Conservation (phyloP, 148 eudicot genomes). For the Cornus florida region DNA sequence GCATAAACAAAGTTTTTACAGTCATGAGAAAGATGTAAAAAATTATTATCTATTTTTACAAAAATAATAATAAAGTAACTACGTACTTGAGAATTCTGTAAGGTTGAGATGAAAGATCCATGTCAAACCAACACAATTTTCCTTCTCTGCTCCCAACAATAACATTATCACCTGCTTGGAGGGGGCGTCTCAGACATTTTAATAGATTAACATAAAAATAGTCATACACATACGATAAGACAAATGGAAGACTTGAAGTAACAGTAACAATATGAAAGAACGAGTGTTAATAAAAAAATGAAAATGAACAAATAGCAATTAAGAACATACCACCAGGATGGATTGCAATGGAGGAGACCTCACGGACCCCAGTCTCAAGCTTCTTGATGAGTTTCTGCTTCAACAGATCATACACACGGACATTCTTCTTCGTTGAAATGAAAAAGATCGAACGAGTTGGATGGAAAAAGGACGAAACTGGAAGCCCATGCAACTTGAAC, state of each 20-base stretch:
- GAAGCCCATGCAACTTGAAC: constrained; percentile 87
- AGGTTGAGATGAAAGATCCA: constrained; percentile 90
- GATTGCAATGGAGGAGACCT: constrained; percentile 77
- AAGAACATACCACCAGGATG: constrained; percentile 86
- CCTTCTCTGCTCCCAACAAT: constrained; percentile 97
- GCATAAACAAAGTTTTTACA: background rate
- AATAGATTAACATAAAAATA: constrained; percentile 6
- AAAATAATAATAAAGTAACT: background rate
- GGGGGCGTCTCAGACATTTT: background rate
- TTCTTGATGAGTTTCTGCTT: constrained; percentile 78
- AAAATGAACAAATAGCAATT: constrained; percentile 1
- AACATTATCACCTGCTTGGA: constrained; percentile 81
- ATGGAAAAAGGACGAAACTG: constrained; percentile 85
- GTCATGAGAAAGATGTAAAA: background rate
- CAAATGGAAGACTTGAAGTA: background rate
- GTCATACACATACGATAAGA: background rate
- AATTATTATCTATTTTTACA: too few relatives aligned
- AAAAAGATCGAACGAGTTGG: constrained; percentile 82
- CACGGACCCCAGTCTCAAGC: constrained; percentile 80
- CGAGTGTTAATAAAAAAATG: background rate
- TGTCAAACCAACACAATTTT: constrained; percentile 96
- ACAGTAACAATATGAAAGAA: background rate
- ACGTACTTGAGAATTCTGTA: constrained; percentile 71
- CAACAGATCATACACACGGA: constrained; percentile 85
- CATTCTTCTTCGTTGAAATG: constrained; percentile 76